Evolutionary conservation across 441 rosid genomes (phyloP), one percentile per base, ranked within the genome.

Genomic region (Kokia cookei): DNA sequence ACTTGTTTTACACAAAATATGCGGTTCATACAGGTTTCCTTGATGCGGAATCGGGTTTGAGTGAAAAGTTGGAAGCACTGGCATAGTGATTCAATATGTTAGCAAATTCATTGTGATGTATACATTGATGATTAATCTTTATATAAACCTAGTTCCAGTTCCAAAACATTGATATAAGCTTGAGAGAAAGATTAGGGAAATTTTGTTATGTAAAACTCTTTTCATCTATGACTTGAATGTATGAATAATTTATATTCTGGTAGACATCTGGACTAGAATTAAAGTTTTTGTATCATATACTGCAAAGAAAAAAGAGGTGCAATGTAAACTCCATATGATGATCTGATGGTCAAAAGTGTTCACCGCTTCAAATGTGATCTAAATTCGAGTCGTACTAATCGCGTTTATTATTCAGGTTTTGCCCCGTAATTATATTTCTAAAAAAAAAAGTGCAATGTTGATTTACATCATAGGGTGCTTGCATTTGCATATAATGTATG

Each of bases 21-120:
- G 29, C 40, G 32, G 37, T 22, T 6, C 40, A 9, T 54, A 57
- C 24, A 24, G n/a, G 35, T 55, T 42, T 47, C 0, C 7, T 69
- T 15, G 50, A 69, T 47, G 29, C 62, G 17, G 29, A 64, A 53
- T 66, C 6, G 43, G 3, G 42, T 45, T 71, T 58, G 58, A 72
- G 27, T 27, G 76, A 68, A 64, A 70, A 26, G 70, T 63, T 17
- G 29, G 78, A 55, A 58, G 72, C 26, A 61, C 71, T 40, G 35
- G 59, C 63, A 37, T 48, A 26, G 45, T 29, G 22, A 10, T 68
- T 51, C 19, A 45, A 48, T n/a, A 51, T 53, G 37, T 59, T 62
- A 17, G 67, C 27, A 40, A 14, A 9, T 75, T 71, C 72, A 62
- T 66, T 74, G 51, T 60, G 65, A 60, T 60, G 51, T 12, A 43